Evolutionary conservation across 768 basidiomycete genomes (phyloP).

Genomic region (Glaciozyma martinii): DNA sequence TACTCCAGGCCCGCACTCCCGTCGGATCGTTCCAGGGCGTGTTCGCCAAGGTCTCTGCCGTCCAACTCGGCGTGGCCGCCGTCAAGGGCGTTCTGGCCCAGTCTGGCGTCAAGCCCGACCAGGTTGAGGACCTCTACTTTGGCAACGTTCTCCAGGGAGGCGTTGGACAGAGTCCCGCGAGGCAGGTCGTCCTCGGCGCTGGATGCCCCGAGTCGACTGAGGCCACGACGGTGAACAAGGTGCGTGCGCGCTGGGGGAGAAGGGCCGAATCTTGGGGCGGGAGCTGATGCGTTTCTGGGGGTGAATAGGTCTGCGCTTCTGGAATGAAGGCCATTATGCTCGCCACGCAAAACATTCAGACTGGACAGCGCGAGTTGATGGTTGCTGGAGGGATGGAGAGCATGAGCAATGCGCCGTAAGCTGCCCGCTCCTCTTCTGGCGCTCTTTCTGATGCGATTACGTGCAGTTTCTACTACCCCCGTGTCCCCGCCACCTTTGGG

Average conservation of each 20-base stretch:
- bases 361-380: slow-evolving; percentile 75
- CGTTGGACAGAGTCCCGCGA: slow-evolving; percentile 94
- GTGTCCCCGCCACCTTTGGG: slow-evolving; percentile 54
- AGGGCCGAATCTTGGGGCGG: not conserved
- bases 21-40: slow-evolving; percentile 85
- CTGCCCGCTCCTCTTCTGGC: slow-evolving; percentile 27
- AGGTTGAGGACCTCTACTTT: slow-evolving; percentile 92
- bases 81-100: slow-evolving; percentile 82
- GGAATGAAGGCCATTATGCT: slow-evolving; percentile 94
- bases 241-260: slow-evolving; percentile 1
- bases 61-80: slow-evolving; percentile 78
- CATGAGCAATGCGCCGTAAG: slow-evolving; percentile 98
- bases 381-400: slow-evolving; percentile 98
- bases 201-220: slow-evolving; percentile 78
- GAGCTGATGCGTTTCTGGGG: not conserved
- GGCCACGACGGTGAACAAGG: slow-evolving; percentile 97
- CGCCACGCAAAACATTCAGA: slow-evolving; percentile 78
- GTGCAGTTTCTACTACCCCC: slow-evolving; percentile 42
- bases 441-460: not conserved
- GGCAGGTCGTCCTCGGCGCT: slow-evolving; percentile 88
- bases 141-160: slow-evolving; percentile 97
- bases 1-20: slow-evolving; percentile 57
- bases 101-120: slow-evolving; percentile 65
- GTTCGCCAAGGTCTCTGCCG: slow-evolving; percentile 78
- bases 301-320: slow-evolving; percentile 70